These are phyloP conservation scores for Pulicaria dysenterica DNA, from an alignment of 129 eudicot genomes.

Conservation along the genomic window DNA sequence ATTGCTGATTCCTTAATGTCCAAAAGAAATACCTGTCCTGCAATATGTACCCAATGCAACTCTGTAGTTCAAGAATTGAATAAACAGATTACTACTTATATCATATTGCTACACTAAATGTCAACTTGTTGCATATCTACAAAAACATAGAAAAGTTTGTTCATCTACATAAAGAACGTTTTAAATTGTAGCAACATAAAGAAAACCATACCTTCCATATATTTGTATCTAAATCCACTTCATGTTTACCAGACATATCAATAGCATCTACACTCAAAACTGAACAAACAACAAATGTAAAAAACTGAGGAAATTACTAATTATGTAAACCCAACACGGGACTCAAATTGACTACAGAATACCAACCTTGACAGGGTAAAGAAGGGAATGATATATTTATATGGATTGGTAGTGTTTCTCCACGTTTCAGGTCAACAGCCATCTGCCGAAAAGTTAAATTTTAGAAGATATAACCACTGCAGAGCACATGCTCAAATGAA, in stretches of 20 bases:
- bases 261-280: slow-evolving; percentile 98
- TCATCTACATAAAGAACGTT: not conserved
- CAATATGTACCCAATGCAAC: not conserved
- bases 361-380: slow-evolving; percentile 92
- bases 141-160: not conserved
- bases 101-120: slow-evolving; percentile 4
- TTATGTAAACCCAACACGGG: slow-evolving; percentile 2
- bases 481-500: not conserved
- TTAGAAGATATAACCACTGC: slow-evolving; percentile 6
- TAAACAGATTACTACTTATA: not conserved
- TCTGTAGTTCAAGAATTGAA: not conserved
- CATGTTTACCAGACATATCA: slow-evolving; percentile 99
- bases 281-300: slow-evolving; percentile 38
- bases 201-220: slow-evolving; percentile 86
- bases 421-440: slow-evolving; percentile 95
- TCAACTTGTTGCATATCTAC: slow-evolving; percentile 1
- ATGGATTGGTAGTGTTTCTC: slow-evolving; percentile 97
- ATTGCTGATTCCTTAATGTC: too few species aligned
- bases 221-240: slow-evolving; percentile 98
- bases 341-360: slow-evolving; percentile 17
- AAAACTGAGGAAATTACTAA: not conserved
- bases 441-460: slow-evolving; percentile 54
- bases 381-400: slow-evolving; percentile 96
- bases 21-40: too few species aligned
- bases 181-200: slow-evolving; percentile 2